Conservation (phyloP, 1,284 basidiomycete genomes). For the Apiotrichum gracile region DNA sequence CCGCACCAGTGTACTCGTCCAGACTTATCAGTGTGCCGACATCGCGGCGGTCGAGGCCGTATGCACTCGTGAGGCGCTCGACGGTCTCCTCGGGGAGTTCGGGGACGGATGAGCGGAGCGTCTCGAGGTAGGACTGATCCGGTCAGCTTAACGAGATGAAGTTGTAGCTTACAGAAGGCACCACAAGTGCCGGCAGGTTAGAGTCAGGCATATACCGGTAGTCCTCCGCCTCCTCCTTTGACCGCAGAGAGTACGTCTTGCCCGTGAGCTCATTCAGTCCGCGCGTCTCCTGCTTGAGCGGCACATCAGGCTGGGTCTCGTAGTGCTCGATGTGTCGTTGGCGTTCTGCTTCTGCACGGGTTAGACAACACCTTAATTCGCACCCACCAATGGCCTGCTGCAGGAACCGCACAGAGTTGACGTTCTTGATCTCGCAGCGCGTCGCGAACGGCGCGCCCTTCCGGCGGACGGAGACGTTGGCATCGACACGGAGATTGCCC, state of each 20-base stretch:
- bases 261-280: conserved; percentile 80
- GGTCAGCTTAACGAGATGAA: too few species aligned
- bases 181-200: conserved; percentile 71
- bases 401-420: conserved; percentile 86
- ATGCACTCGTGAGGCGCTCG: conserved; percentile 54
- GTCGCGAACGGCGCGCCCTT: conserved; percentile 64
- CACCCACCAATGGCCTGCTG: conserved; percentile 77
- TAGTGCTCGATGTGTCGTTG: conserved; percentile 41
- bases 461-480: conserved; percentile 84
- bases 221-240: conserved; percentile 90
- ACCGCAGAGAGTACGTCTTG: conserved; percentile 73
- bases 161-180: conserved; percentile 50
- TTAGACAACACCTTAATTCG: conserved; percentile 19
- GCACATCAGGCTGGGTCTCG: conserved; percentile 15
- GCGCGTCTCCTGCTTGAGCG: conserved; percentile 71
- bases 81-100: conserved; percentile 69
- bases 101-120: conserved; percentile 59
- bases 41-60: conserved; percentile 61
- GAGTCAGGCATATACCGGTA: conserved; percentile 99
- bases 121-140: conserved; percentile 60
- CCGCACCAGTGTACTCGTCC: conserved; percentile 53
- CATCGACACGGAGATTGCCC: conserved; percentile 91
- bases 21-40: conserved; percentile 70
- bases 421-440: conserved; percentile 94
- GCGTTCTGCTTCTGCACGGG: conserved; percentile 55